Evolutionary conservation across 257 asterid genomes (phyloP), one percentile per base, ranked within the genome.

Genomic region (Forsythia suspensa): DNA sequence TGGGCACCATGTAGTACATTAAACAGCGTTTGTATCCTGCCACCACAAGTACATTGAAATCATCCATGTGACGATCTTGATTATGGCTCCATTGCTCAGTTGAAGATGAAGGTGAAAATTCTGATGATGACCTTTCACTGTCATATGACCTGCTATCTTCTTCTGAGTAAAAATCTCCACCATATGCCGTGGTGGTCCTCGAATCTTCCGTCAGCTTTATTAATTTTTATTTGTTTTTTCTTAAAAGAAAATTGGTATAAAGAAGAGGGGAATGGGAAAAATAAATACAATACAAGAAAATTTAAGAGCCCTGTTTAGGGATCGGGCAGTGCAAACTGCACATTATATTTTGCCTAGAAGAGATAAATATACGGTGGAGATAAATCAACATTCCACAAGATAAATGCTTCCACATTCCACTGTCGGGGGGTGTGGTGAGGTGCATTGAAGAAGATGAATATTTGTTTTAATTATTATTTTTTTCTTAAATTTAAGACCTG

Each of bases 1-100:
- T 96, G 7, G 97, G 97, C 83, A 96, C 97, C 99, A 96, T 96
- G 91, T 90, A 92, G 80, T 96, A 96, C 98, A 94, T 92, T 71
- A 94, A 77, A 79, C 99, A 96, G 57, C 87, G 84, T 85, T 96
- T 92, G 97, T 98, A 96, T 16, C 99, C 98, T 13, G 91, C 97
- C 59, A 92, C 97, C 18, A 96, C 99, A 0, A 96, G 89, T 68
- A 92, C 95, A 70, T 83, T 82, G 11, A 57, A 57, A 6, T 57
- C 69, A 21, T 75, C 40, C 20, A 48, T 15, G 57, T 13, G 4
- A n/a, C 7, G n/a, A n/a, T 51, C 71, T 8, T 55, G 37, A 55
- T n/a, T 76, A 20, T 80, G 84, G 51, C 79, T 87, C 84, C 84
- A 83, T 70, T 79, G 75, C 63, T 75, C 86, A 80, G 89, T 83